Evolutionary conservation across 176 grass and related monocot species (phyloP).

Genomic region (Musa troglodytarum): DNA sequence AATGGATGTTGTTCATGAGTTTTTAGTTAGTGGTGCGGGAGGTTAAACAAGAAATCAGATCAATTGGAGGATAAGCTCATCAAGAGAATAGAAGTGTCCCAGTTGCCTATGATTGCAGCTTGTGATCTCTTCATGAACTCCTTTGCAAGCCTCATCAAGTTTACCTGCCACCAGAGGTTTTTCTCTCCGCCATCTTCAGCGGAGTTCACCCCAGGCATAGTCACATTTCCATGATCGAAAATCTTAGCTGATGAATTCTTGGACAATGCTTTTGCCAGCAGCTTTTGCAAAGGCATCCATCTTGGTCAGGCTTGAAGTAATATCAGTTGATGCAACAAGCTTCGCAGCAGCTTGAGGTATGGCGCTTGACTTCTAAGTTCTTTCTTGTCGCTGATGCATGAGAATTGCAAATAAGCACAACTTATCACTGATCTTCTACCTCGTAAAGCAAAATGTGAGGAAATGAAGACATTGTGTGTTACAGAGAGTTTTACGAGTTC

Average conservation of each 20-base stretch:
- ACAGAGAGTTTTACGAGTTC: too few relatives aligned
- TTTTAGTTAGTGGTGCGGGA: slow-evolving; percentile 6
- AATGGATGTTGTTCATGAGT: slow-evolving; percentile 12
- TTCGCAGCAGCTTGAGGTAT: slow-evolving; percentile 29
- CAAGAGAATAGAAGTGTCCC: slow-evolving; percentile 28
- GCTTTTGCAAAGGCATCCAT: not conserved
- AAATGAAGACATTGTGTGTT: not conserved
- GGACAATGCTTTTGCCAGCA: not conserved
- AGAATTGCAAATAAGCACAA: slow-evolving; percentile 12
- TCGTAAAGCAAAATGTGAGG: not conserved
- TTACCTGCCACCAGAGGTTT: not conserved
- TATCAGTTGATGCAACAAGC: not conserved
- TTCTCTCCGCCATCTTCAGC: not conserved
- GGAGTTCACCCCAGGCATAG: not conserved
- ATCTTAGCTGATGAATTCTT: not conserved
- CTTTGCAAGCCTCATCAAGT: slow-evolving; percentile 37
- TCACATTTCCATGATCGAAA: too few relatives aligned
- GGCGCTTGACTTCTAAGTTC: slow-evolving; percentile 39
- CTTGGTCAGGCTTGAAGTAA: not conserved
- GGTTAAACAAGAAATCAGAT: not conserved
- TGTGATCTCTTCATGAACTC: slow-evolving; percentile 78
- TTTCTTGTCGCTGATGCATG: slow-evolving; percentile 69
- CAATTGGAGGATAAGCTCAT: slow-evolving; percentile 14
- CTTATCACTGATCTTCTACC: not conserved
- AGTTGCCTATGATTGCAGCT: slow-evolving; percentile 59